A percentile compares a stretch with the other conserved stretches of the same genome.
phyloP scores from a whole-genome alignment of 1,284 basidiomycete genomes.

The Rhodotorula sp. region DNA sequence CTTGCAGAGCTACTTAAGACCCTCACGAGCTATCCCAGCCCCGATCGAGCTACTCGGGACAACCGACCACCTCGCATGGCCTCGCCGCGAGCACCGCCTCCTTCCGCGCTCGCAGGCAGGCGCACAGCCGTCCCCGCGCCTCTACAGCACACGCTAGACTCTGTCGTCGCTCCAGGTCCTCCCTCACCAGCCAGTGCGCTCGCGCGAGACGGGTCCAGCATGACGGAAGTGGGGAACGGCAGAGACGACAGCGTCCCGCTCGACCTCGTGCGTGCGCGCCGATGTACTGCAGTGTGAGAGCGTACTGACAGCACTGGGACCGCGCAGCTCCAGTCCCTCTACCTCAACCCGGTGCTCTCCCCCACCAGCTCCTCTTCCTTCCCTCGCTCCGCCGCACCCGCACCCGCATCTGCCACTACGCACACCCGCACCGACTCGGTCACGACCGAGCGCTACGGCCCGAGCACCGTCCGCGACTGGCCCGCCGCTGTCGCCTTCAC shows the following conservation, averaged over 20 bases:
- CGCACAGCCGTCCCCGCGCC: too few relatives aligned
- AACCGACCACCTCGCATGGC: too few relatives aligned
- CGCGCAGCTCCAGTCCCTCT: slow-evolving; percentile 39
- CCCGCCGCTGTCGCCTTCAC: slow-evolving; percentile 72
- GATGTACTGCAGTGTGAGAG: not conserved
- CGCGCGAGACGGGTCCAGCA: too few relatives aligned
- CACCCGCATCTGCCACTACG: not conserved
- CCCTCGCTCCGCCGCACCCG: slow-evolving; percentile 1
- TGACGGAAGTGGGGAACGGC: slow-evolving; percentile 14
- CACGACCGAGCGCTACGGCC: slow-evolving; percentile 22
- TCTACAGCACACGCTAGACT: too few relatives aligned
- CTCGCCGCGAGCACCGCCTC: too few relatives aligned
- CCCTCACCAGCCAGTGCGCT: too few relatives aligned
- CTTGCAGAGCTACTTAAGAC: not conserved
- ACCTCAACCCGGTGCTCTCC: slow-evolving; percentile 26
- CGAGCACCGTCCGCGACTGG: slow-evolving; percentile 28
- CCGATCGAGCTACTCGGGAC: not conserved
- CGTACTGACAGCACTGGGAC: not conserved
- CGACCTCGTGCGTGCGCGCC: slow-evolving; percentile 25
- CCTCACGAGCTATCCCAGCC: not conserved
- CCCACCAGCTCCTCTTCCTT: slow-evolving; percentile 5
- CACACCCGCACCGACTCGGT: slow-evolving; percentile 13
- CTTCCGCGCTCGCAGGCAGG: too few relatives aligned
- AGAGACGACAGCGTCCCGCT: slow-evolving; percentile 23
- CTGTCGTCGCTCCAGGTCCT: too few relatives aligned